These are phyloP conservation scores for Neurospora sp. DNA, from an alignment of 495 filamentous ascomycete species.

Conservation along the genomic window DNA sequence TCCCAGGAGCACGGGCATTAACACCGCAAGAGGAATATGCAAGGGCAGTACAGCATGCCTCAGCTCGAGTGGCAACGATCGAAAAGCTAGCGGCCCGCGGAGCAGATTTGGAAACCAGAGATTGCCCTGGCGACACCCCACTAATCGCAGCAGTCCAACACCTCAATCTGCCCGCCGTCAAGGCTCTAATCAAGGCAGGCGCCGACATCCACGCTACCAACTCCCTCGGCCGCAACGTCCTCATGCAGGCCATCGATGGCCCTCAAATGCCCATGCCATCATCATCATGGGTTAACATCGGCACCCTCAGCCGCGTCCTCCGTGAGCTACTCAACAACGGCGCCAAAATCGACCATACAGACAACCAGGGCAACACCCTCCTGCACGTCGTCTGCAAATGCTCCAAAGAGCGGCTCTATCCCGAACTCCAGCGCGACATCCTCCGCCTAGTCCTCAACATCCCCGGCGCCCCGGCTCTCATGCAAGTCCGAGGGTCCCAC, in stretches of 20 bases:
- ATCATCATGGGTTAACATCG: background rate
- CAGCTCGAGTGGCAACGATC: constrained; percentile 15
- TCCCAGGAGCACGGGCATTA: no score
- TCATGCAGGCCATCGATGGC: constrained; percentile 9
- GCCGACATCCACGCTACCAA: constrained; percentile 12
- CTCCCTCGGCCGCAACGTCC: constrained; percentile 6
- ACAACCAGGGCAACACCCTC: constrained; percentile 13
- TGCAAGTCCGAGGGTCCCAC: constrained; percentile 1
- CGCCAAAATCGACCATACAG: constrained; percentile 9
- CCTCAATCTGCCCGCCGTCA: constrained; percentile 11
- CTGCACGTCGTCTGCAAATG: constrained; percentile 17
- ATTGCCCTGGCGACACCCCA: constrained; percentile 22
- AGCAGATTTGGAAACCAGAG: constrained; percentile 17
- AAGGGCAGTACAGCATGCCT: background rate
- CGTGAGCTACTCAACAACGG: constrained; percentile 9
- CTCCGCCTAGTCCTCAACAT: constrained; percentile 15
- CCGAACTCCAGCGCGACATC: background rate
- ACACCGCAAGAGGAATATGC: background rate
- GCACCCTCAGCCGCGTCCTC: constrained; percentile 6
- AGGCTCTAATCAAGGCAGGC: constrained; percentile 11
- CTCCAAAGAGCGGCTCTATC: background rate
- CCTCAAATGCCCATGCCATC: constrained; percentile 7
- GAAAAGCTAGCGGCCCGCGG: constrained; percentile 18
- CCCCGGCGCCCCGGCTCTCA: constrained; percentile 5
- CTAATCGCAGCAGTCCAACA: constrained; percentile 17